phyloP scores from a whole-genome alignment of 179 eudicot genomes.

The Carnegiea gigantea region DNA sequence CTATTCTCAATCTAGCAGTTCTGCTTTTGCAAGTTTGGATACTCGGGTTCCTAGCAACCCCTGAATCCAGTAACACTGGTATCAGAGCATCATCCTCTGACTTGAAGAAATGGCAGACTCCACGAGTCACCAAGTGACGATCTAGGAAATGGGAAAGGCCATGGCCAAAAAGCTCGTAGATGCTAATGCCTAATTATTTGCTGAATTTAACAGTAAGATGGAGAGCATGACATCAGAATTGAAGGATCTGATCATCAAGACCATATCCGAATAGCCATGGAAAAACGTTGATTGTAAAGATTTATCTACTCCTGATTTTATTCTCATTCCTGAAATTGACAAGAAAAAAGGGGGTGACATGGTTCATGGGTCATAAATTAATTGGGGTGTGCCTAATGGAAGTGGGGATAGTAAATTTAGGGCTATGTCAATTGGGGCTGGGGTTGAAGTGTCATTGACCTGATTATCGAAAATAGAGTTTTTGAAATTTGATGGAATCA shows the following conservation, averaged over 20 bases:
- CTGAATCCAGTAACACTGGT: neutral
- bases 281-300: neutral
- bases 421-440: too few relatives aligned
- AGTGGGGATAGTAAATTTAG: too few relatives aligned
- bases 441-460: neutral
- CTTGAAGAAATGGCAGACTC: neutral
- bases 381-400: too few relatives aligned
- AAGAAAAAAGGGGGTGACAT: neutral
- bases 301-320: neutral
- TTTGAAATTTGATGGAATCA: neutral
- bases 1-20: too few relatives aligned
- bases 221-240: neutral
- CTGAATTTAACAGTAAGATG: neutral
- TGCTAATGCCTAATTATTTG: neutral
- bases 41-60: neutral
- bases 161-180: neutral
- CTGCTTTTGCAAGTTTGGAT: too few relatives aligned
- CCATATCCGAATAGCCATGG: neutral
- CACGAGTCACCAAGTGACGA: neutral
- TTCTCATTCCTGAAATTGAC: neutral
- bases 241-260: neutral
- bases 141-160: neutral
- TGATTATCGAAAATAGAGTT: neutral
- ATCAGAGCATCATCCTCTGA: neutral
- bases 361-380: too few relatives aligned